Percentiles rank a stretch among this genome's conserved stretches.
phyloP scores from a whole-genome alignment of 2,329 filamentous ascomycete genomes.

The Neoarthrinium moseri region DNA sequence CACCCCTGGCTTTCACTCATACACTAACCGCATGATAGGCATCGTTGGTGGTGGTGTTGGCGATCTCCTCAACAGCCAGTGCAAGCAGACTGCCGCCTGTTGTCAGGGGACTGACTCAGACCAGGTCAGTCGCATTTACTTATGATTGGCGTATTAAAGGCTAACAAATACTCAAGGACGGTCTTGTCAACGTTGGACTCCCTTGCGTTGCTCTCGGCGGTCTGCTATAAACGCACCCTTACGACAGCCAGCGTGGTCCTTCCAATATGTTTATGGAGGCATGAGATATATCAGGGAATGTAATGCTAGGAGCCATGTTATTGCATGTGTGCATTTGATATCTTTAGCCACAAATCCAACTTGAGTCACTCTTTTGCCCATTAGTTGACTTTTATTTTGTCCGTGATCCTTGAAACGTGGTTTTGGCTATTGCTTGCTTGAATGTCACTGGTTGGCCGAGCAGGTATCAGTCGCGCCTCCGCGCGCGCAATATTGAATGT shows the following conservation, averaged over 20 bases:
- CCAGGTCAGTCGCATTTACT: background rate
- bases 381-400: too few relatives aligned
- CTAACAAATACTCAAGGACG: slow-evolving; percentile 21
- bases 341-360: slow-evolving; percentile 25
- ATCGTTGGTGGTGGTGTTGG: slow-evolving; percentile 15
- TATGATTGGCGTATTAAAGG: too few relatives aligned
- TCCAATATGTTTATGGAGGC: slow-evolving; percentile 18
- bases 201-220: slow-evolving; percentile 27
- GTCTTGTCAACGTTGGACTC: slow-evolving; percentile 28
- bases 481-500: too few relatives aligned
- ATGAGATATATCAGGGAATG: slow-evolving; percentile 23
- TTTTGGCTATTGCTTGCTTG: background rate
- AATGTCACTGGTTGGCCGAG: too few relatives aligned
- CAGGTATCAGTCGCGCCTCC: too few relatives aligned
- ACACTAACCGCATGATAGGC: too few relatives aligned
- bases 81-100: slow-evolving; percentile 30
- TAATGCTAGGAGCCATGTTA: slow-evolving; percentile 24
- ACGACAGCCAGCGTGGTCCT: too few relatives aligned
- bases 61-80: slow-evolving; percentile 26
- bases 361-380: slow-evolving; percentile 29
- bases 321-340: slow-evolving; percentile 17
- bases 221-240: slow-evolving; percentile 24
- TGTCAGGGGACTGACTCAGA: slow-evolving; percentile 22
- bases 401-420: too few relatives aligned
- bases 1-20: too few relatives aligned